Conservation (phyloP, 75 land plant genomes). For the Selaginella moellendorffii region DNA sequence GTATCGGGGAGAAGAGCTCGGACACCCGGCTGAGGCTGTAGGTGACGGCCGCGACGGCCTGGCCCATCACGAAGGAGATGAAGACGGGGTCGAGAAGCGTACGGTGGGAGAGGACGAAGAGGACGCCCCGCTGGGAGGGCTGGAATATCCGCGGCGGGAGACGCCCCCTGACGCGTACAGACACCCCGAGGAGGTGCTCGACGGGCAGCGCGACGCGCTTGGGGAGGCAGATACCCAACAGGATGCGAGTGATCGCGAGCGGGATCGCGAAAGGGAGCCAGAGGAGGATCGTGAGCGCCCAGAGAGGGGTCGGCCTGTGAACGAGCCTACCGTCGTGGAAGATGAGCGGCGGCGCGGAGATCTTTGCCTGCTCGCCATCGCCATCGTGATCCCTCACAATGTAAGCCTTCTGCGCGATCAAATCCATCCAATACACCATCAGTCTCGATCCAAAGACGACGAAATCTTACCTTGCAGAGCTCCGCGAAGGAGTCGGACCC, state of each 20-base stretch:
- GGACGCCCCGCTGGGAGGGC: constrained; percentile 9
- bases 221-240: constrained; percentile 15
- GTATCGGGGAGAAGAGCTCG: constrained; percentile 75
- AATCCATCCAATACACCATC: no score
- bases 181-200: constrained; percentile 14
- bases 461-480: constrained; percentile 25
- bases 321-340: constrained; percentile 30
- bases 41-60: constrained; percentile 69
- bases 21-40: constrained; percentile 74
- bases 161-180: constrained; percentile 9
- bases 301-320: constrained; percentile 15
- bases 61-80: constrained; percentile 44
- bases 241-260: constrained; percentile 12
- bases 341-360: constrained; percentile 11
- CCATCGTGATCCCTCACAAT: constrained; percentile 37
- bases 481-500: constrained; percentile 40
- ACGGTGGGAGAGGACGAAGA: constrained; percentile 21
- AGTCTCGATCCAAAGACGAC: no score
- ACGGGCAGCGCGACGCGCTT: constrained; percentile 2
- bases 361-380: constrained; percentile 5
- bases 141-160: not conserved
- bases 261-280: constrained; percentile 20
- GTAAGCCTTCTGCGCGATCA: constrained; percentile 36
- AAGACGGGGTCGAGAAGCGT: constrained; percentile 23
- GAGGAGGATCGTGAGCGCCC: constrained; percentile 13